Conservation (phyloP, 2,329 filamentous ascomycete genomes). For the Aphanocladium album region DNA sequence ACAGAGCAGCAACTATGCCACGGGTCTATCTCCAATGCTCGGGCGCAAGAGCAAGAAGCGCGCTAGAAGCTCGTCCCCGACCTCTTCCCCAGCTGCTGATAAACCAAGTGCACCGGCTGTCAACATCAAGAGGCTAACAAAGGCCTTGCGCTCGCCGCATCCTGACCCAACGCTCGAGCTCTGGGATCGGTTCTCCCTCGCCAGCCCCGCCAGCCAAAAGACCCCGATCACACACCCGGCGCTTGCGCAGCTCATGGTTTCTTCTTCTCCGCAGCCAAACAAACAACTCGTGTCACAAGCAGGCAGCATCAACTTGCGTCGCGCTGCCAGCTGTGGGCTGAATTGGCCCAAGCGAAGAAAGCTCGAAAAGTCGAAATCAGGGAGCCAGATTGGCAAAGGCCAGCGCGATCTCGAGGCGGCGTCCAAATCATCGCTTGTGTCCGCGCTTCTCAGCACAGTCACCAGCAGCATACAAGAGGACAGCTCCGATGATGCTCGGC, state of each 20-base stretch:
- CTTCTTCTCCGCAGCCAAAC: constrained; percentile 61
- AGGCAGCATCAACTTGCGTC: constrained; percentile 46
- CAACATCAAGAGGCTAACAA: constrained; percentile 54
- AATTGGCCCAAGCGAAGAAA: constrained; percentile 69
- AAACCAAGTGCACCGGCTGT: constrained; percentile 41
- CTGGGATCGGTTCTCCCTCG: constrained; percentile 68
- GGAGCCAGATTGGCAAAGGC: constrained; percentile 27
- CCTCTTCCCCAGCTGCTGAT: constrained; percentile 57
- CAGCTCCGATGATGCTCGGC: constrained; percentile 27
- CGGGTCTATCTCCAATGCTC: constrained; percentile 44
- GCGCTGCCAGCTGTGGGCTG: constrained; percentile 63
- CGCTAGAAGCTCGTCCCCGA: constrained; percentile 68
- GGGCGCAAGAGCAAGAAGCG: constrained; percentile 57
- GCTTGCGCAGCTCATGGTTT: constrained; percentile 62
- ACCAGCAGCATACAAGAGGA: constrained; percentile 46
- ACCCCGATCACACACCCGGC: constrained; percentile 47
- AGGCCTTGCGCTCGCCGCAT: constrained; percentile 60
- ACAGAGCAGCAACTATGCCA: constrained; percentile 35
- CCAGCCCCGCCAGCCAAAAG: constrained; percentile 35
- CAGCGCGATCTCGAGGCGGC: constrained; percentile 41
- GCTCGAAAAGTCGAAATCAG: constrained; percentile 43
- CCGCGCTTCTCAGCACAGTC: constrained; percentile 63
- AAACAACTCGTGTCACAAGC: constrained; percentile 38
- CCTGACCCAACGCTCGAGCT: constrained; percentile 69
- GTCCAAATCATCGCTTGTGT: constrained; percentile 54